phyloP scores from a whole-genome alignment of 2,329 filamentous ascomycete species.

The Neonectria punicea region DNA sequence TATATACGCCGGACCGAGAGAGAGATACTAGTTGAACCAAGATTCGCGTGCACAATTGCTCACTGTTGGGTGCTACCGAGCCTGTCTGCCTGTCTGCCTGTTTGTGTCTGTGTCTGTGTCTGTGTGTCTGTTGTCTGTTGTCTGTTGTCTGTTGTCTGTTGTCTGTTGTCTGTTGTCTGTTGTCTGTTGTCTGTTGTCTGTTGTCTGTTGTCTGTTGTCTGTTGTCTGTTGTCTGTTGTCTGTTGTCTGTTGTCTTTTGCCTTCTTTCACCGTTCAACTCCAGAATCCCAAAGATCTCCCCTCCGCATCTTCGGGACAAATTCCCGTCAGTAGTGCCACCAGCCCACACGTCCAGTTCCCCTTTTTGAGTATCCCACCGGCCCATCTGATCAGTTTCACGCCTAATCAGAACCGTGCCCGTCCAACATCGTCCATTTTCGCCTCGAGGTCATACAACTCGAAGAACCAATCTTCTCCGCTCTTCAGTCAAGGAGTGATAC shows the following conservation, averaged over 20 bases:
- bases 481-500: not conserved
- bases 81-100: constrained; percentile 5
- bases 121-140: not conserved
- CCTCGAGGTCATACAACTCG: not conserved
- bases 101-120: not conserved
- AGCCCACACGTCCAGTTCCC: not conserved
- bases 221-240: constrained; percentile 2
- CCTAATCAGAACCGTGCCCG: not conserved
- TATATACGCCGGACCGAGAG: not conserved
- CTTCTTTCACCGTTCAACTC: not conserved
- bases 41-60: constrained; percentile 12
- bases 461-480: not conserved
- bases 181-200: not conserved
- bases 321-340: not conserved
- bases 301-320: not conserved
- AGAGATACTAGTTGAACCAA: not conserved
- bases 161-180: constrained; percentile 4
- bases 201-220: not conserved
- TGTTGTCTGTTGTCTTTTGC: not conserved
- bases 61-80: constrained; percentile 15
- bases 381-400: not conserved
- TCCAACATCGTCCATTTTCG: not conserved
- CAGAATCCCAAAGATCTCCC: not conserved
- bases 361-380: not conserved
- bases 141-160: too few relatives aligned